Base-by-base conservation (phyloP, 345 rosid species). In the Salix brachista region DNA sequence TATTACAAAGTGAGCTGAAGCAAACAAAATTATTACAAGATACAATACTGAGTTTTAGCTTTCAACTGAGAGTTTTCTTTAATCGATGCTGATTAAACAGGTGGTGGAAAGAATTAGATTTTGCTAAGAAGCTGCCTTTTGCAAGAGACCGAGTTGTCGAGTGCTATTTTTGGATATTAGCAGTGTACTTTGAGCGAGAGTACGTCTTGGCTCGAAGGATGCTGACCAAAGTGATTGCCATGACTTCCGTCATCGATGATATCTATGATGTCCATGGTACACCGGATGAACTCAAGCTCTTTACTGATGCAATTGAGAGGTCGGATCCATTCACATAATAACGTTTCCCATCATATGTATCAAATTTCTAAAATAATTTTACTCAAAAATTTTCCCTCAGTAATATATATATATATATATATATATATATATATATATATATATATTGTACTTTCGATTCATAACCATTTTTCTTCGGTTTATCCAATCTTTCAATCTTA, bases 31-130 rank as follows among this genome's bases (percentile, higher is more conserved):
- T 13, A 46, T 46, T 13, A 16, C 50, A 46, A 4, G 16, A 12
- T 46, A 46, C 17, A 0, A 41, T 10, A 41, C 17, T 46, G 50
- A 12, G 50, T 44, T 44, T 44, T 44, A 44, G 16, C 42, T 39
- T 39, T 62, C 32, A 64, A 64, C 34, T 26, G 67, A 62, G 14
- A 62, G 2, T 6, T 17, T 2, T 34, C 5, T 19, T 10, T 69
- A 19, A 8, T 1, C 50, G 1, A 3, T 54, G 10, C 5, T 44
- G 50, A 44, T 44, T 32, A 79, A 44, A 0, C 25, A 82, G 87
- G 77, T 84, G 83, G 84, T 81, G 79, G 82, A 79, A 65, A 70
- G 72, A 48, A 19, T 54, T 84, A 39, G 82, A 84, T 48, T 54
- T 78, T 36, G 3, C 42, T 0, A 79, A 10, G 2, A 81, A 81